Evolutionary conservation across 805 yeast species (phyloP), one percentile per base, ranked within the genome.

Genomic region (Priceomyces medius): DNA sequence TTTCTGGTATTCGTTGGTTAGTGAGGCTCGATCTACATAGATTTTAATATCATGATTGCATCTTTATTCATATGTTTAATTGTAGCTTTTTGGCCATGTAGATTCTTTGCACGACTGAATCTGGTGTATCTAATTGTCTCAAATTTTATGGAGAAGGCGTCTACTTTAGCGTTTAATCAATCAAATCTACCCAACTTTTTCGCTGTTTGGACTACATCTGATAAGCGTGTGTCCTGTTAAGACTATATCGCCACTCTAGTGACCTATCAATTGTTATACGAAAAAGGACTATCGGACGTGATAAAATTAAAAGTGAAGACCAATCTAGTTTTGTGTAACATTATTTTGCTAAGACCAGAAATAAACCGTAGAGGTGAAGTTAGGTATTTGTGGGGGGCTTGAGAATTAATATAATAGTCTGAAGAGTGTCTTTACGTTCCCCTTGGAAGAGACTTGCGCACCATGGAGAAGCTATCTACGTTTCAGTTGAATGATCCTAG

Each of bases 401-500:
- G n/a, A 21, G 9, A 7, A 21, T 26, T 7, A n/a, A 8, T 26
- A 10, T 9, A n/a, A 26, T 10, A 26, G 29, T 26, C n/a, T 26
- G n/a, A 26, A 26, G 10, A 12, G 5, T 5, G 29, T 5, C 5
- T 8, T 26, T 5, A 26, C 14, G 5, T 10, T 26, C 14, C 12
- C 4, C 29, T 12, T 26, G n/a, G 14, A 26, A 14, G 10, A 5
- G n/a, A 5, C 10, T 12, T 26, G n/a, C 19, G 20, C 24, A 32
- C 21, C 4, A 68, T 70, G 75, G 65, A 68, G 36, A 65, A 57
- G 41, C 58, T 70, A 43, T 49, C 63, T 26, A 51, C 71, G n/a
- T 70, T 70, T 39, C 65, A 63, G 43, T 46, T 45, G 33, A 66
- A 66, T 48, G 56, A 68, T 49, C 46, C 59, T 20, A 39, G 33